phyloP scores from a whole-genome alignment of 495 filamentous ascomycete species.

The Aspergillus cavernicola region DNA sequence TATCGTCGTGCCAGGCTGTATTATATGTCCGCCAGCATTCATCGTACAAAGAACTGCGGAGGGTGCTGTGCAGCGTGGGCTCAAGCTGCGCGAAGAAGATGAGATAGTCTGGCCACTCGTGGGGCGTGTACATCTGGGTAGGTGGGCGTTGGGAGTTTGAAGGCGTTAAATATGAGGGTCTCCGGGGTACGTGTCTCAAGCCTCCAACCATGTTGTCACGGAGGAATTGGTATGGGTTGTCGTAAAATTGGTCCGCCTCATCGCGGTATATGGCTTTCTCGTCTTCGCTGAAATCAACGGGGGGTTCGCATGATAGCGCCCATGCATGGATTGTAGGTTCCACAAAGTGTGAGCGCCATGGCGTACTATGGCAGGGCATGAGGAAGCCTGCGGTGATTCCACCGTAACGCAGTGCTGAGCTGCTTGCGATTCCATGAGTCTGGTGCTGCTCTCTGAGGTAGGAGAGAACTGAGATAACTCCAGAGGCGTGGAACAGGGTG shows the following conservation, averaged over 20 bases:
- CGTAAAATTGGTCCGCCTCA: conserved; percentile 89
- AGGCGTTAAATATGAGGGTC: conserved; percentile 28
- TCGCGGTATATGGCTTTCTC: conserved; percentile 67
- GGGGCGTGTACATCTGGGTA: conserved; percentile 10
- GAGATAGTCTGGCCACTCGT: conserved; percentile 58
- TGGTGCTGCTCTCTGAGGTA: conserved; percentile 74
- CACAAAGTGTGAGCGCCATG: conserved; percentile 88
- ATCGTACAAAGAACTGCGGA: conserved; percentile 56
- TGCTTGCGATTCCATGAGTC: conserved; percentile 32
- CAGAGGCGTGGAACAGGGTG: conserved; percentile 72
- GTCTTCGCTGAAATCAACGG: conserved; percentile 57
- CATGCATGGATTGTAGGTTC: conserved; percentile 72
- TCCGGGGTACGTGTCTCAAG: conserved; percentile 37
- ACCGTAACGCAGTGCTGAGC: not conserved
- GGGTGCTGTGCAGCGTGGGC: conserved; percentile 39
- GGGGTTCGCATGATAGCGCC: conserved; percentile 90
- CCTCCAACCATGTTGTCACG: conserved; percentile 44
- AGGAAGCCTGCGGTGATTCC: conserved; percentile 76
- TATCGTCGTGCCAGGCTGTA: conserved; percentile 82
- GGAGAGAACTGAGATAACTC: conserved; percentile 63
- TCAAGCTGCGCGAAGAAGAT: conserved; percentile 64
- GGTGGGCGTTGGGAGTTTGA: conserved; percentile 1
- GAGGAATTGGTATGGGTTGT: conserved; percentile 59
- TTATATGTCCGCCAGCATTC: conserved; percentile 76
- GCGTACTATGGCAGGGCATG: conserved; percentile 96